Conservation (phyloP, 169 alveolate species). For the Cryptosporidium xiaoi region DNA sequence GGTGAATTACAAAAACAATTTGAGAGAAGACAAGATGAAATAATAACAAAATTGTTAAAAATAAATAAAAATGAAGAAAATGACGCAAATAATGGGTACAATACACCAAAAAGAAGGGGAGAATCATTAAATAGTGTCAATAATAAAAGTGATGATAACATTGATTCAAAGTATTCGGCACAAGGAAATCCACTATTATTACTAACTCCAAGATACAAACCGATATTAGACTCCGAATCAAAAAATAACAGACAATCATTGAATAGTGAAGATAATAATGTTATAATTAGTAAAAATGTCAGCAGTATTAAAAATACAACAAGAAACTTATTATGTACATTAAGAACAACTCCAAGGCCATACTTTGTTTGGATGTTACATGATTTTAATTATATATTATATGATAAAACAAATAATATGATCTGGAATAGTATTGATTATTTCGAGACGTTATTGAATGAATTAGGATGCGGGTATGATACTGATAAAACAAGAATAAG, state of each 20-base stretch:
- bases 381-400: conserved; percentile 61
- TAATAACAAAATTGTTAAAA: conserved; percentile 30
- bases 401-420: conserved; percentile 53
- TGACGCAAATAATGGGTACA: background rate
- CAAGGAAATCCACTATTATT: conserved; percentile 53
- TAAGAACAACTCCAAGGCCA: conserved; percentile 70
- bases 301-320: background rate
- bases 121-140: background rate
- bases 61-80: background rate
- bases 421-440: conserved; percentile 62
- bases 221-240: conserved; percentile 25
- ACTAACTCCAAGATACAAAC: conserved; percentile 69
- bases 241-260: conserved; percentile 4
- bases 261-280: background rate
- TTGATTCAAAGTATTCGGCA: background rate
- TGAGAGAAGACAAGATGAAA: conserved; percentile 29
- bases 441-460: conserved; percentile 62
- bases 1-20: conserved; percentile 40
- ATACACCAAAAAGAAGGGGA: background rate
- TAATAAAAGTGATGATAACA: background rate
- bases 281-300: background rate
- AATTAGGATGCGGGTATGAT: conserved; percentile 70
- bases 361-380: conserved; percentile 41
- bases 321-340: conserved; percentile 46
- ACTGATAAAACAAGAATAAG: conserved; percentile 28